Percentiles rank a stretch among this genome's conserved stretches.
phyloP scores from a whole-genome alignment of 2,329 filamentous ascomycete genomes.

The Gaeumannomyces sp. region DNA sequence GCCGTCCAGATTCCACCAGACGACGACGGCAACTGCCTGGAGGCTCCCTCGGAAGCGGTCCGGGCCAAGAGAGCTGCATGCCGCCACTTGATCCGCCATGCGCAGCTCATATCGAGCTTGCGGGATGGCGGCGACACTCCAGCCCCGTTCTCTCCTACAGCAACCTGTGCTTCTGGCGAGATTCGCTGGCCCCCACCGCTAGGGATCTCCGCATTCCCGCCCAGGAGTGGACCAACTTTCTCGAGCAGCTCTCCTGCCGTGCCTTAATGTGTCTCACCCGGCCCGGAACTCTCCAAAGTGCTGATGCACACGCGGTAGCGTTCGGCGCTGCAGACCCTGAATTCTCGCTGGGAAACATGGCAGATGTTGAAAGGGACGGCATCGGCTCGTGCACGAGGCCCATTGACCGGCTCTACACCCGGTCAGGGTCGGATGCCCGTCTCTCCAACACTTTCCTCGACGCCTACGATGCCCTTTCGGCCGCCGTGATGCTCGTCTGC shows the following conservation, averaged over 20 bases:
- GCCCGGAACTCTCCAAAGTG: constrained; percentile 1
- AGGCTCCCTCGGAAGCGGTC: not conserved
- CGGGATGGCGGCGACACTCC: not conserved
- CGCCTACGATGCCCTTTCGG: constrained; percentile 14
- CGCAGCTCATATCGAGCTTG: constrained; percentile 12
- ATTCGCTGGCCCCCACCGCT: not conserved
- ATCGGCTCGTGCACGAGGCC: constrained; percentile 9
- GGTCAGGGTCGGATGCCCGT: constrained; percentile 2
- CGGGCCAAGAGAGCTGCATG: constrained; percentile 9
- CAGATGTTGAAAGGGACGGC: constrained; percentile 10
- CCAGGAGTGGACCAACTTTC: constrained; percentile 2
- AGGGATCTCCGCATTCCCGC: not conserved
- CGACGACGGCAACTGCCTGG: not conserved
- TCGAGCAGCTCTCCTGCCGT: constrained; percentile 12
- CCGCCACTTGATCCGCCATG: constrained; percentile 13
- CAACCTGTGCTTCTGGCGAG: constrained; percentile 15
- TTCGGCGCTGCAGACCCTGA: not conserved
- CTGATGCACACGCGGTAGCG: not conserved
- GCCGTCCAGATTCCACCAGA: not conserved
- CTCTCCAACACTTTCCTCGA: constrained; percentile 13
- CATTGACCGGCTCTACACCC: constrained; percentile 12
- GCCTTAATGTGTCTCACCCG: constrained; percentile 3
- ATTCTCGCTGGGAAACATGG: not conserved
- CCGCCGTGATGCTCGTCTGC: constrained; percentile 10
- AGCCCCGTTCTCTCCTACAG: constrained; percentile 12